A percentile compares a stretch with the other conserved stretches of the same genome.
These are phyloP conservation scores for Akanthomyces lecanii DNA, from an alignment of 2,329 filamentous ascomycete species.

Conservation along the genomic window DNA sequence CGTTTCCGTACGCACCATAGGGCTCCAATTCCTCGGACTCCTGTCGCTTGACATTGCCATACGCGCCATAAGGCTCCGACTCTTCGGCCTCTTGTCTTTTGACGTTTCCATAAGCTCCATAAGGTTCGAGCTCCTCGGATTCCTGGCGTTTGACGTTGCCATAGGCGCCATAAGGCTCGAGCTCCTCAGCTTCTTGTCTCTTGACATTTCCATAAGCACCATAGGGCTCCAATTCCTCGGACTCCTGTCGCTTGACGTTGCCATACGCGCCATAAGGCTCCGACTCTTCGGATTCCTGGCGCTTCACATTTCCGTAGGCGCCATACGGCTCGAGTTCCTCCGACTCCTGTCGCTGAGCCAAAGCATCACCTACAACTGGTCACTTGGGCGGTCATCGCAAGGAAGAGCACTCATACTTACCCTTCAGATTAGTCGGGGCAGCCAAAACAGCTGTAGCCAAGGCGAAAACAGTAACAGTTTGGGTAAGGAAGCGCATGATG, in stretches of 20 bases:
- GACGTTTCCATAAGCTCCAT: neutral
- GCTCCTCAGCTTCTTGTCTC: neutral
- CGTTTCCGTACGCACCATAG: neutral
- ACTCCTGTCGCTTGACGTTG: neutral
- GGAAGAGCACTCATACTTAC: neutral
- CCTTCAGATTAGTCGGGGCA: neutral
- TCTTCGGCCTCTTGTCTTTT: neutral
- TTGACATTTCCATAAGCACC: neutral
- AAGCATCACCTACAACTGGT: constrained; percentile 1
- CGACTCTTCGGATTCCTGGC: neutral
- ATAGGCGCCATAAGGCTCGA: neutral
- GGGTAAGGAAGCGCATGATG: neutral
- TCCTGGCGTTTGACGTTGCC: neutral
- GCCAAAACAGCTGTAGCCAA: neutral
- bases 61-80: neutral
- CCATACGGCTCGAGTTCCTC: too few species aligned
- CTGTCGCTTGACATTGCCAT: neutral
- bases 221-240: neutral
- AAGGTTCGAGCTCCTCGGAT: neutral
- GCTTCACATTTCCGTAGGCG: too few species aligned
- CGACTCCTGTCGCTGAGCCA: neutral
- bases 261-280: neutral
- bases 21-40: neutral
- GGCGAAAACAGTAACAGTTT: neutral
- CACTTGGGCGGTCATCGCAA: neutral